Base-by-base conservation (phyloP, 345 rosid species). In the Gossypium australe region DNA sequence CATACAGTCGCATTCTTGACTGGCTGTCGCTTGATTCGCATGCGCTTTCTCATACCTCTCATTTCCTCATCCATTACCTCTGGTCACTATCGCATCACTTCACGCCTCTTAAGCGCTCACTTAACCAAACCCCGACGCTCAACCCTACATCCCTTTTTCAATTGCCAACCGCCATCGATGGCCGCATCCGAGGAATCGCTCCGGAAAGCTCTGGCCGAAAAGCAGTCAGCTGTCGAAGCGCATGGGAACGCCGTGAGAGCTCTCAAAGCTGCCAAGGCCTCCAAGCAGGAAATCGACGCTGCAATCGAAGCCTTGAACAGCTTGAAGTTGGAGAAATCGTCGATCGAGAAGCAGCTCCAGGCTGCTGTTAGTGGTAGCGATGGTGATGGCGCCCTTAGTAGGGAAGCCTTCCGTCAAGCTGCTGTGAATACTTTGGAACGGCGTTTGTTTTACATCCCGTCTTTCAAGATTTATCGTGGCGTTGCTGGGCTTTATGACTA, bases 401-500 rank as follows among this genome's bases (percentile, higher is more conserved):
- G 87, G 75, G 98, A 94, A 79, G 92, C 89, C 18, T 92, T 94
- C 78, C 93, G 98, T 9, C 92, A 89, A 79, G 76, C 89, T 49
- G 90, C 84, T 1, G 88, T 78, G 4, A 94, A 92, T 72, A 89
- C 98, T 9, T 89, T 94, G 0, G 98, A 89, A 76, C 83, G 97
- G 58, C 90, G 94, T 24, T 82, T 92, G 79, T 94, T 94, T 59
- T 94, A 82, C 74, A 89, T 87, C 2, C 95, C 97, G 0, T 92
- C 97, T 2, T 94, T 92, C 77, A 89, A 91, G 87, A 94, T 94
- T 74, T 94, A 94, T 76, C 72, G 97, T 11, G 97, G 97, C 6
- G 97, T 94, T 2, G 97, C 98, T 12, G 98, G 98, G 3, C 90
- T 94, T 57, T 94, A 87, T 63, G 98, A 94, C 82, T 92, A 87